Evolutionary conservation across 1,139 yeast species (phyloP).

Genomic region (Arxiozyma bovina): DNA sequence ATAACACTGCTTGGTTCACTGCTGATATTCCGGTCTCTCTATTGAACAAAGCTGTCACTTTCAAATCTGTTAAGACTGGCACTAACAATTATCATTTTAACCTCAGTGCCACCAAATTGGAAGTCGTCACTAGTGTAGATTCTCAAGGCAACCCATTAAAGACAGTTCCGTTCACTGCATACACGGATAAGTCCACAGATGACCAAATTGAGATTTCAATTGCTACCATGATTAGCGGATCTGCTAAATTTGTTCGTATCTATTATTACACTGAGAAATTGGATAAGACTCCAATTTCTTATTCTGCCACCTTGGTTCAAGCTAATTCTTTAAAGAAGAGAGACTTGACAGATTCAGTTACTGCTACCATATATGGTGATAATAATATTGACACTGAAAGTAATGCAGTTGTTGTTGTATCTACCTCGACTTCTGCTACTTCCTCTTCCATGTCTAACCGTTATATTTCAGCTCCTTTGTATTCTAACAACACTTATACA

Average conservation of each 20-base stretch:
- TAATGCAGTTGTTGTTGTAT: slow-evolving; percentile 7
- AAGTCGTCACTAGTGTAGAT: slow-evolving; percentile 20
- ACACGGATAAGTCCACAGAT: slow-evolving; percentile 19
- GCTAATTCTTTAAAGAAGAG: slow-evolving; percentile 10
- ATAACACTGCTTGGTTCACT: slow-evolving; percentile 25
- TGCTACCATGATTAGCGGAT: slow-evolving; percentile 20
- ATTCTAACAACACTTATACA: background rate
- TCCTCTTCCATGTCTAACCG: background rate
- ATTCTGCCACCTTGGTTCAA: slow-evolving; percentile 11
- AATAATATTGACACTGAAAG: slow-evolving; percentile 3
- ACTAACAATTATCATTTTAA: slow-evolving; percentile 15
- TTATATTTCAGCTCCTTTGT: background rate
- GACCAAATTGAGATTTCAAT: slow-evolving; percentile 16
- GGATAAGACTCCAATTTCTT: slow-evolving; percentile 10
- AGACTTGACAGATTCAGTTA: slow-evolving; percentile 10
- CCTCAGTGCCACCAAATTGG: slow-evolving; percentile 15
- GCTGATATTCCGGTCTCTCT: slow-evolving; percentile 23
- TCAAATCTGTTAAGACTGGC: slow-evolving; percentile 16
- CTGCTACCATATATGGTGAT: slow-evolving; percentile 7
- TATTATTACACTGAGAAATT: slow-evolving; percentile 17
- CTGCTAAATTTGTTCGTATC: slow-evolving; percentile 23
- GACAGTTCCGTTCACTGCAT: slow-evolving; percentile 19
- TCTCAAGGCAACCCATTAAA: slow-evolving; percentile 20
- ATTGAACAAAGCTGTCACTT: slow-evolving; percentile 15
- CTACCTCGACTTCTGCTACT: slow-evolving; percentile 1